Conservation (phyloP, 192 early-diverging fungal genomes). For the Lobosporangium transversale region DNA sequence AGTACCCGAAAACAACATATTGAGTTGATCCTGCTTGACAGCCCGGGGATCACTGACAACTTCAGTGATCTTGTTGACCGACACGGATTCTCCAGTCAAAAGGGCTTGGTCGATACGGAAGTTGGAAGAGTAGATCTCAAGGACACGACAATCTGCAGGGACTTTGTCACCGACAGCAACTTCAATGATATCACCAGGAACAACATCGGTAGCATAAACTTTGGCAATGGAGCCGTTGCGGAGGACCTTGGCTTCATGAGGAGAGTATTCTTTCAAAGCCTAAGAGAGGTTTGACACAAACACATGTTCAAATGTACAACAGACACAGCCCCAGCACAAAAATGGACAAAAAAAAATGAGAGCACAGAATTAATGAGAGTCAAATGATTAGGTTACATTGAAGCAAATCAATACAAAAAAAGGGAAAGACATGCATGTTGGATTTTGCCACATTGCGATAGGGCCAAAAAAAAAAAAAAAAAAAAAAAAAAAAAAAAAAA, state of each 20-base stretch:
- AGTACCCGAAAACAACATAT: conserved; percentile 98
- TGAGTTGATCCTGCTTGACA: conserved; percentile 96
- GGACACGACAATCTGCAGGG: conserved; percentile 92
- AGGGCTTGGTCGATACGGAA: conserved; percentile 95
- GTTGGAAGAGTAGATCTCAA: conserved; percentile 83
- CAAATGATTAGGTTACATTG: neutral
- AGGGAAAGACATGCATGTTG: no score
- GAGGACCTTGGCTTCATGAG: conserved; percentile 93
- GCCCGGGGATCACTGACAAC: conserved; percentile 71
- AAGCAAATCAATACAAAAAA: neutral
- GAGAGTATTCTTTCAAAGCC: conserved; percentile 95
- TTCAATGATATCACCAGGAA: conserved; percentile 97
- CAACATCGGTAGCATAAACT: conserved; percentile 80
- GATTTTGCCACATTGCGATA: no score
- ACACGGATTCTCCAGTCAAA: conserved; percentile 94
- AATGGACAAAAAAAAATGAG: no score
- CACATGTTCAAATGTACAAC: no score
- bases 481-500: no score
- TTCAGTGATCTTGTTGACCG: conserved; percentile 83
- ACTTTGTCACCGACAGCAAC: conserved; percentile 95
- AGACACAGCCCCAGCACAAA: no score
- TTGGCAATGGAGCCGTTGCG: conserved; percentile 75
- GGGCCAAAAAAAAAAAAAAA: no score
- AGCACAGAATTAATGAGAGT: no score
- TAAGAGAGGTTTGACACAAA: conserved; percentile 29